Evolutionary conservation across 805 yeast genomes (phyloP), one percentile per base, ranked within the genome.

Genomic region (Starmerella apis): DNA sequence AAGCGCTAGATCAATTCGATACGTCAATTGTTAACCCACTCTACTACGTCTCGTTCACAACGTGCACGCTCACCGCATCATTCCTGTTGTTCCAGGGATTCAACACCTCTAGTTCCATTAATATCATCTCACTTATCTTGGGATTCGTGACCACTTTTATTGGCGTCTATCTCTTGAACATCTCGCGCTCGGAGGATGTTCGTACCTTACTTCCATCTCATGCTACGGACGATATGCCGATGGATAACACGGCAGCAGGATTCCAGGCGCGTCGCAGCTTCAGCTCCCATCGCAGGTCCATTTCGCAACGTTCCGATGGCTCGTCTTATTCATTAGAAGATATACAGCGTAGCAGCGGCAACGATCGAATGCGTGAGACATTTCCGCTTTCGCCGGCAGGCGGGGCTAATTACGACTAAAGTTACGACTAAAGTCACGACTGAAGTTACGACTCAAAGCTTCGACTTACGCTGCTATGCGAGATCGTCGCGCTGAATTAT

Each of bases 1-100:
- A 85, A 70, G 95, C 95, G 0, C 73, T 86, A 62, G 95, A 88
- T 59, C 95, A 85, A 65, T 86, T 86, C 61, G 95, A 87, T 64
- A 86, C 95, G 5, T 83, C 94, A 0, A 84, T 86, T 58, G 95
- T 86, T 49, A 86, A 86, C 65, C 95, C 95, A 28, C 71, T 86
- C 53, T 86, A 86, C 69, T 86, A 87, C 62, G 96, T 86, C 48
- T 80, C 94, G 1, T 87, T 86, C 69, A 86, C 96, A 33, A 86
- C 95, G 0, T 85, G 83, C 46, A 87, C 95, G 0, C 72, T 86
- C 59, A 73, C 77, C 48, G 95, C 96, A 0, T 85, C 94, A 31
- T 87, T 87, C 64, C 81, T 87, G 54, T 70, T 86, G 48, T 87
- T 86, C 68, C 75, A 80, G 60, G 95, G 95, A 14, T 86, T 87